Base-by-base conservation (phyloP, 2,329 filamentous ascomycete genomes). In the Cercospora janseana region DNA sequence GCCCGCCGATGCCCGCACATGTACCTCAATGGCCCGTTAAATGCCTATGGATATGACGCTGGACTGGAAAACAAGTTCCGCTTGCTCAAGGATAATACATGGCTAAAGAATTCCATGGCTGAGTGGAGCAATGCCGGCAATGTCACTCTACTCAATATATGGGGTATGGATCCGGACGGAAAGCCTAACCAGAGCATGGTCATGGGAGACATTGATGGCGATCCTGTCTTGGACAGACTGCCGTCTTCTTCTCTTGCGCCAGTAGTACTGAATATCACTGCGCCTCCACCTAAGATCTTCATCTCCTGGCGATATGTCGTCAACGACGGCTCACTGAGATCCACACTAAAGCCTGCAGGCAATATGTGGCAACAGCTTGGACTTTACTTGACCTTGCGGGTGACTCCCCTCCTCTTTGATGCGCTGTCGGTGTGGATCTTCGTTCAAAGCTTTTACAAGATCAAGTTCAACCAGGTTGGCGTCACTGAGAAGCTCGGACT, bases 161-260 rank as follows among this genome's bases (percentile, higher is more conserved):
- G 82, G 82, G 82, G 82, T 37, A 79, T 83, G 58, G 81, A 83
- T 61, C 75, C 78, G 0, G 76, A 83, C 63, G 79, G 80, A 13
- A 69, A 78, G 56, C 81, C 81, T 0, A 82, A 85, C 61, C 73
- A 79, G 52, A 75, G 74, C 3, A 74, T 72, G 46, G 74, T 82
- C 2, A 77, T 75, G 51, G 82, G 82, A 20, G 81, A 85, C 61
- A 73, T 81, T 12, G 78, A 84, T 58, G 68, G 69, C n/a, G 80
- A 84, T 61, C 70, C 70, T 2, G 70, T 84, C 4, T 66, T 83
- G 9, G 81, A 85, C 60, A 77, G 79, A 29, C 69, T 83, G 13
- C 78, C 80, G 1, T 80, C 80, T 6, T 78, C 75, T 7, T 79
- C 77, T n/a, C 69, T 83, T 8, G 52, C 52, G 5, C 34, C 37